Evolutionary conservation across 352 stramenopile species (phyloP).

Genomic region (Globisporangium sylvaticum): DNA sequence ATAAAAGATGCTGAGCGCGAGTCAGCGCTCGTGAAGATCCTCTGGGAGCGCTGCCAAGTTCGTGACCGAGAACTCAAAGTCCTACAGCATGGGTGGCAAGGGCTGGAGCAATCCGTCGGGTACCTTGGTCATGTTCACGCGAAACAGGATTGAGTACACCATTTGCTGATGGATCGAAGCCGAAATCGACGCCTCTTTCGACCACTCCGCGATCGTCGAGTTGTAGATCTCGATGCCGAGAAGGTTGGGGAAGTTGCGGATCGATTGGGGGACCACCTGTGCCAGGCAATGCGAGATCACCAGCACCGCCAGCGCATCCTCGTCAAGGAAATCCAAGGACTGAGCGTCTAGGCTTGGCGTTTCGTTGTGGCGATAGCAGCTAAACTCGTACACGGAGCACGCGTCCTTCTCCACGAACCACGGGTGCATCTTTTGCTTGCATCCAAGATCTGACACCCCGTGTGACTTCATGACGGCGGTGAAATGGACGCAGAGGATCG

Average conservation of each 20-base stretch:
- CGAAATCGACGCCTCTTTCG: constrained; percentile 16
- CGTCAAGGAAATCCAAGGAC: constrained; percentile 17
- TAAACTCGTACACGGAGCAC: constrained; percentile 22
- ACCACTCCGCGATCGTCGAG: constrained; percentile 24
- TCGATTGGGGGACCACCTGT: constrained; percentile 13
- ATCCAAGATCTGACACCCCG: constrained; percentile 8
- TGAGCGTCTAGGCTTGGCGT: not conserved
- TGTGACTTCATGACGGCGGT: not conserved
- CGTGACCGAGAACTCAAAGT: constrained; percentile 25
- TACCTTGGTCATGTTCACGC: constrained; percentile 27
- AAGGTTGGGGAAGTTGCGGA: constrained; percentile 24
- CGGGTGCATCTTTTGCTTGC: constrained; percentile 27
- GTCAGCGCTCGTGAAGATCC: constrained; percentile 18
- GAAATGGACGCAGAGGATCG: not conserved
- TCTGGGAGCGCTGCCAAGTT: constrained; percentile 21
- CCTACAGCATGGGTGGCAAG: constrained; percentile 16
- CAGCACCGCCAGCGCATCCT: constrained; percentile 11
- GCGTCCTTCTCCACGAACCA: constrained; percentile 34
- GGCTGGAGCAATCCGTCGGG: constrained; percentile 20
- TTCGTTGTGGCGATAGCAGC: constrained; percentile 20
- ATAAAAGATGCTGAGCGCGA: constrained; percentile 20
- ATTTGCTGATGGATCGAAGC: constrained; percentile 16
- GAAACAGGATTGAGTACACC: constrained; percentile 23
- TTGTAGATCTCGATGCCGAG: constrained; percentile 38
- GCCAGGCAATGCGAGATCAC: constrained; percentile 25